A percentile compares a stretch with the other conserved stretches of the same genome.
phyloP scores from a whole-genome alignment of 345 rosid genomes.

The Syzygium aqueum region DNA sequence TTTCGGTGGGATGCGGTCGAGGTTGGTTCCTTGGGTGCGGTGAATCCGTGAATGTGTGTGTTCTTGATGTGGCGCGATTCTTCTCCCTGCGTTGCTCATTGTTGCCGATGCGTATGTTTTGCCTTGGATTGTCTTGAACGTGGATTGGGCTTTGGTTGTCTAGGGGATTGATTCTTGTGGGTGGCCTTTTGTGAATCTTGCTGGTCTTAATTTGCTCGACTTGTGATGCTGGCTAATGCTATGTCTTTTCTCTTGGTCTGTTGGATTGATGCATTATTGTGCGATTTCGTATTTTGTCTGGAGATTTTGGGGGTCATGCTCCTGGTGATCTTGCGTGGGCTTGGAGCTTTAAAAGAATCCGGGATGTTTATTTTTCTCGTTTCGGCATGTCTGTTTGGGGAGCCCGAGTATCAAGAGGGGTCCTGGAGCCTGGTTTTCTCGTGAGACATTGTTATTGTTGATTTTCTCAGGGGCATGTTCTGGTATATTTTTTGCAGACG shows the following conservation, averaged over 20 bases:
- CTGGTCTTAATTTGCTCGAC: neutral
- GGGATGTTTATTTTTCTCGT: neutral
- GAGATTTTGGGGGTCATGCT: neutral
- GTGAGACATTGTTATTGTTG: neutral
- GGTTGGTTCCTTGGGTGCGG: neutral
- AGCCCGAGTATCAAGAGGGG: neutral
- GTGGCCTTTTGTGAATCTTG: neutral
- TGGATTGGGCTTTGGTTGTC: constrained; percentile 2
- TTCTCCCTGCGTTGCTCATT: neutral
- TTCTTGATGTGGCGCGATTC: neutral
- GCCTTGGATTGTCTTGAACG: neutral
- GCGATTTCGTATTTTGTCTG: neutral
- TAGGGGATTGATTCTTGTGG: neutral
- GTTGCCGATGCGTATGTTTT: neutral
- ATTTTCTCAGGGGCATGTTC: neutral
- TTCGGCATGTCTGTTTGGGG: neutral
- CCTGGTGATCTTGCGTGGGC: neutral
- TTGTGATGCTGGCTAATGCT: neutral
- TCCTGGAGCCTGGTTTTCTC: neutral
- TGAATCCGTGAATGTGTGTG: neutral
- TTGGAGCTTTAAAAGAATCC: neutral
- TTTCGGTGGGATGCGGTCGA: neutral
- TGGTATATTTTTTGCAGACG: neutral
- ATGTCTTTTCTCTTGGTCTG: neutral
- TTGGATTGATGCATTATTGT: neutral